phyloP scores from a whole-genome alignment of 257 asterid genomes.

The Sherardia arvensis region DNA sequence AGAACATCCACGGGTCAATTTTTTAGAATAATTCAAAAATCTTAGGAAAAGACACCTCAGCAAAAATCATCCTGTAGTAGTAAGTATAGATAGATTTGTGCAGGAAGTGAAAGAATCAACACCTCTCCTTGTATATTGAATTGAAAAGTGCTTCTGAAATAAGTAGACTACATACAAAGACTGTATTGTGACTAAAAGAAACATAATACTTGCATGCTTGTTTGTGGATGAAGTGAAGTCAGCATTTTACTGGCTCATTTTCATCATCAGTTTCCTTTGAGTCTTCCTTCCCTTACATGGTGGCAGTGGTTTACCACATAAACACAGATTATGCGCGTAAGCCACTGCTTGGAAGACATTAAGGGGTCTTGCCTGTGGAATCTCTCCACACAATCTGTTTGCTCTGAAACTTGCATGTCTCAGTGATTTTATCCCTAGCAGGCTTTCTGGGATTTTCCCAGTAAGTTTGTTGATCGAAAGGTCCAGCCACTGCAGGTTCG shows the following conservation, averaged over 20 bases:
- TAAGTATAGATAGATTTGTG: no score
- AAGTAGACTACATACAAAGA: conserved; percentile 1
- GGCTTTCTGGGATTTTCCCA: conserved; percentile 58
- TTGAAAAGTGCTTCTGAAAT: background rate
- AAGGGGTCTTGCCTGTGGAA: conserved; percentile 77
- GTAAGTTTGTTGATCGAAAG: conserved; percentile 50
- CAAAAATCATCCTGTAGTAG: no score
- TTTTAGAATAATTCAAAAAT: no score
- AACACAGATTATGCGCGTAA: conserved; percentile 69
- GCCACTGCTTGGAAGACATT: conserved; percentile 55
- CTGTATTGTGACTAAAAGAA: conserved; percentile 3
- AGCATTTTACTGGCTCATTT: conserved; percentile 58
- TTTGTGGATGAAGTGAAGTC: conserved; percentile 28
- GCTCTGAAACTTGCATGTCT: conserved; percentile 71
- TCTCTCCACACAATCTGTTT: conserved; percentile 71
- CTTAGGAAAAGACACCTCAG: no score
- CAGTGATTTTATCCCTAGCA: conserved; percentile 44
- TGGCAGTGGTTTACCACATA: conserved; percentile 80
- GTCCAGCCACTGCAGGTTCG: conserved; percentile 70
- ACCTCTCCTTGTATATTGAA: background rate
- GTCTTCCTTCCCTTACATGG: conserved; percentile 46
- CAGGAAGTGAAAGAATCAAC: conserved; percentile 1
- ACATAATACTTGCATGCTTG: background rate
- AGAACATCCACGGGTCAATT: no score
- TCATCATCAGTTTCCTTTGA: conserved; percentile 10